A percentile compares a stretch with the other conserved stretches of the same genome.
Evolutionary conservation across 805 yeast species (phyloP).

Genomic region (Candida boidinii): DNA sequence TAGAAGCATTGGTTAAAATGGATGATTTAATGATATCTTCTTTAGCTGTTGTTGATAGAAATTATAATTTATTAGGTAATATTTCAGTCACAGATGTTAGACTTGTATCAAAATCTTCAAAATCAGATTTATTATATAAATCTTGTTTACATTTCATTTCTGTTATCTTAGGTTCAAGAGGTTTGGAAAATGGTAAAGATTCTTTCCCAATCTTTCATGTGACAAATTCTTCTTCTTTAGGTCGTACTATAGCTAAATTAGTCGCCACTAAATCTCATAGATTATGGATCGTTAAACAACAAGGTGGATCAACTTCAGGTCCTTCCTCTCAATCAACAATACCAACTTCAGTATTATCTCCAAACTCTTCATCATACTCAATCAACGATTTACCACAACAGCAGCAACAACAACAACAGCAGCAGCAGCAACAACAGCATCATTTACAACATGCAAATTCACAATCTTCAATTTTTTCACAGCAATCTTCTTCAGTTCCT

Average conservation of each 20-base stretch:
- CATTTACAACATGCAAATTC: slow-evolving; percentile 6
- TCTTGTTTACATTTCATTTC: slow-evolving; percentile 84
- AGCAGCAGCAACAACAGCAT: slow-evolving; percentile 9
- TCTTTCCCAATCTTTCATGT: slow-evolving; percentile 96
- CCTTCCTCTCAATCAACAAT: too few relatives aligned
- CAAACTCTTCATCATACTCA: too few relatives aligned
- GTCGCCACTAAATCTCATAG: slow-evolving; percentile 95
- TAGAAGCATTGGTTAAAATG: slow-evolving; percentile 84
- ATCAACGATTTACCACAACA: too few relatives aligned
- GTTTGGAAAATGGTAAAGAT: slow-evolving; percentile 90
- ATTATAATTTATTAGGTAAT: slow-evolving; percentile 73
- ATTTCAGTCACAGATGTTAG: slow-evolving; percentile 92
- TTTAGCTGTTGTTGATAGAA: slow-evolving; percentile 83
- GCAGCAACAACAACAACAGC: slow-evolving; percentile 6
- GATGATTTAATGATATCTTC: slow-evolving; percentile 78
- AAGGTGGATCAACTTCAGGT: too few relatives aligned
- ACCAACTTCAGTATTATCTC: slow-evolving; percentile 1
- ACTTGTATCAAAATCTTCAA: slow-evolving; percentile 79
- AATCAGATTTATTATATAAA: slow-evolving; percentile 72
- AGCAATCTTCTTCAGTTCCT: slow-evolving; percentile 6
- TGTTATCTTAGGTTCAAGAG: slow-evolving; percentile 78
- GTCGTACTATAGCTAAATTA: slow-evolving; percentile 84
- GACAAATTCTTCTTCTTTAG: slow-evolving; percentile 66
- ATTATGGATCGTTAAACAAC: slow-evolving; percentile 71
- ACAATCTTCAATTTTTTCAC: slow-evolving; percentile 7